Evolutionary conservation across 305 asterid genomes (phyloP), one percentile per base, ranked within the genome.

Genomic region (Plantago coronopus): DNA sequence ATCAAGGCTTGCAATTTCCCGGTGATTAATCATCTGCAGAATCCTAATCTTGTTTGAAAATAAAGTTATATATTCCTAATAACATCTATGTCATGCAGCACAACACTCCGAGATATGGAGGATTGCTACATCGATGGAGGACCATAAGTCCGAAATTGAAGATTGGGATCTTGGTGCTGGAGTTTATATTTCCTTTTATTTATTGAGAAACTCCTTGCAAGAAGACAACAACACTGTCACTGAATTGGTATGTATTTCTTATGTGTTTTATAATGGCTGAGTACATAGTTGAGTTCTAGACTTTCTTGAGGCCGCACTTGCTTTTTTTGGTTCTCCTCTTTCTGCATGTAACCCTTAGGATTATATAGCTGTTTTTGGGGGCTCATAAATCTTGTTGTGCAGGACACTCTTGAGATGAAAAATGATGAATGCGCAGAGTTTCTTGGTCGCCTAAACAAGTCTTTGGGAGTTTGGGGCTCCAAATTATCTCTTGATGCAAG

Each of bases 141-240:
- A 70, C 68, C 77, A 79, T 69, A 84, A 81, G 70, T 81, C 91
- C 48, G 95, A 88, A 83, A 91, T 88, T 63, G 98, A 88, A 79
- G 85, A 88, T 62, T 91, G 95, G 95, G 96, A 91, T 72, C 79
- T 91, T 48, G 98, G 98, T 59, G 98, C 94, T 67, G 98, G 95
- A 72, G 62, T 91, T 68, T 91, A 82, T 74, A 72, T 87, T 61
- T 86, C 95, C 7, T 93, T 77, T 81, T 89, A 84, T 68, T 47
- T 69, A 34, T 74, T 86, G 68, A 79, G 76, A 64, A 81, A 74
- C 73, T 82, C 95, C 44, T 73, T 91, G 74, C 84, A 69, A 72
- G 95, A 86, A 69, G 96, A 80, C 53, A 70, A 59, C 72, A 70
- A 65, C 70, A 64, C 87, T 71, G 73, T 77, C 83, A 77, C 74